phyloP scores from a whole-genome alignment of 768 basidiomycete genomes.

The Lactarius vividus region DNA sequence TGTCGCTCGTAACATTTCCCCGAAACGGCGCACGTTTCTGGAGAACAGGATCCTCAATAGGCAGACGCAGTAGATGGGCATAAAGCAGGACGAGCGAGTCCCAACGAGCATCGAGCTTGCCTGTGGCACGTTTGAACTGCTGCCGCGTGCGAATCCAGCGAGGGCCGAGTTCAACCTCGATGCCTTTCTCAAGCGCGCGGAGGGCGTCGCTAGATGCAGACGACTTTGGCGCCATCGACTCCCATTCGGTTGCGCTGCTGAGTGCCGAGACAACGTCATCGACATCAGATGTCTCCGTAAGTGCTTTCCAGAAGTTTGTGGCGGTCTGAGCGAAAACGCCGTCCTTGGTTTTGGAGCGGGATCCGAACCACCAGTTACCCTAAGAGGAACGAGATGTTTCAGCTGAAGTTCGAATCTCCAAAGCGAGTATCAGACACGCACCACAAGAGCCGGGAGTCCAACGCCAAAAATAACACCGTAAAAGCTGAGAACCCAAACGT shows the following conservation, averaged over 20 bases:
- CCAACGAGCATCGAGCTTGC: slow-evolving; percentile 41
- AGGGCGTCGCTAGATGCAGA: slow-evolving; percentile 36
- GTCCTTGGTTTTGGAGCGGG: slow-evolving; percentile 86
- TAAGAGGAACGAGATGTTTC: slow-evolving; percentile 30
- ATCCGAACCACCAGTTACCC: slow-evolving; percentile 98
- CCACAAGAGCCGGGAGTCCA: slow-evolving; percentile 81
- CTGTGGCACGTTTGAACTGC: slow-evolving; percentile 36
- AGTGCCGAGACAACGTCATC: slow-evolving; percentile 71
- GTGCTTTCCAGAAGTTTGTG: slow-evolving; percentile 78
- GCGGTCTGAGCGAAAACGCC: slow-evolving; percentile 81
- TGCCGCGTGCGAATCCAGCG: slow-evolving; percentile 54
- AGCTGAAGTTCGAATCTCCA: neutral
- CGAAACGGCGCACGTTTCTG: slow-evolving; percentile 52
- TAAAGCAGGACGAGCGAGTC: slow-evolving; percentile 74
- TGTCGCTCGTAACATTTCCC: neutral
- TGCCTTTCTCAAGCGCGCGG: slow-evolving; percentile 48
- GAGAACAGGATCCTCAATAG: slow-evolving; percentile 50
- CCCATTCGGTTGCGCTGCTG: slow-evolving; percentile 62
- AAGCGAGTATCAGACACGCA: slow-evolving; percentile 34
- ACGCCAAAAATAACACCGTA: slow-evolving; percentile 90
- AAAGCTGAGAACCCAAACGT: slow-evolving; percentile 81
- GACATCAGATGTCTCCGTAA: slow-evolving; percentile 78
- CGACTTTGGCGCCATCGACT: slow-evolving; percentile 39
- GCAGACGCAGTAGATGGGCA: slow-evolving; percentile 76
- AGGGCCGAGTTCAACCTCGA: slow-evolving; percentile 47